Percentiles rank a stretch among this genome's conserved stretches.
Evolutionary conservation across 2,329 filamentous ascomycete species (phyloP).

Genomic region (Trichoderma endophyticum): DNA sequence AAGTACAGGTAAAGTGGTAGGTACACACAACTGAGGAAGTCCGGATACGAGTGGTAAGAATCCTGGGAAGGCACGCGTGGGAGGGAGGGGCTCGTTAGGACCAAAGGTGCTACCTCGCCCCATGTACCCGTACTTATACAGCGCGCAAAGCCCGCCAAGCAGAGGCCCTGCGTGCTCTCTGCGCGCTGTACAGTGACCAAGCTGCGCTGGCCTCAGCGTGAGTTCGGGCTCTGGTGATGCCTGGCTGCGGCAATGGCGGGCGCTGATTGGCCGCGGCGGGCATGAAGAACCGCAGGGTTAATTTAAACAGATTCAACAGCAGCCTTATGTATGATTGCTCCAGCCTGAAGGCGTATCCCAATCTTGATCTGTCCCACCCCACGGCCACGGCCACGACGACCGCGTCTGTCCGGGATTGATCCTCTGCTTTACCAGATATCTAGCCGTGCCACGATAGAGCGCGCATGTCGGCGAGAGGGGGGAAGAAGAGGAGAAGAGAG

Average conservation of each 20-base stretch:
- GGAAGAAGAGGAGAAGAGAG: neutral
- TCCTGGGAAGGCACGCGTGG: slow-evolving; percentile 17
- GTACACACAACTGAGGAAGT: slow-evolving; percentile 7
- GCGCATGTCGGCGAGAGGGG: slow-evolving; percentile 8
- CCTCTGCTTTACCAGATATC: slow-evolving; percentile 1
- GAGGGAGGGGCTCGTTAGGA: slow-evolving; percentile 15
- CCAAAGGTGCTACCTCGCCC: neutral
- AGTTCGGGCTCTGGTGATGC: slow-evolving; percentile 8
- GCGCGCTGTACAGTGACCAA: slow-evolving; percentile 15
- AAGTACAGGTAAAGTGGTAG: neutral
- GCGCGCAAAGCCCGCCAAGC: slow-evolving; percentile 8
- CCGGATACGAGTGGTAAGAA: slow-evolving; percentile 13
- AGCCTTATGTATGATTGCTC: slow-evolving; percentile 13
- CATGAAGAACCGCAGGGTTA: slow-evolving; percentile 13
- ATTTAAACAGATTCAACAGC: slow-evolving; percentile 7
- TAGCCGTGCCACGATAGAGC: slow-evolving; percentile 18
- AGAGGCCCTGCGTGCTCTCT: slow-evolving; percentile 1
- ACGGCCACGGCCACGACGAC: neutral
- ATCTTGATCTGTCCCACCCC: slow-evolving; percentile 16
- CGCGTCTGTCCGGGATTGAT: neutral
- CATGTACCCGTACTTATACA: slow-evolving; percentile 5
- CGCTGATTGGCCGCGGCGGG: slow-evolving; percentile 9
- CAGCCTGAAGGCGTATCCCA: slow-evolving; percentile 15
- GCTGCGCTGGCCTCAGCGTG: slow-evolving; percentile 11
- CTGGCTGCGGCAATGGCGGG: slow-evolving; percentile 4